Conservation (phyloP, 352 stramenopile species). For the Phytophthora capsici region DNA sequence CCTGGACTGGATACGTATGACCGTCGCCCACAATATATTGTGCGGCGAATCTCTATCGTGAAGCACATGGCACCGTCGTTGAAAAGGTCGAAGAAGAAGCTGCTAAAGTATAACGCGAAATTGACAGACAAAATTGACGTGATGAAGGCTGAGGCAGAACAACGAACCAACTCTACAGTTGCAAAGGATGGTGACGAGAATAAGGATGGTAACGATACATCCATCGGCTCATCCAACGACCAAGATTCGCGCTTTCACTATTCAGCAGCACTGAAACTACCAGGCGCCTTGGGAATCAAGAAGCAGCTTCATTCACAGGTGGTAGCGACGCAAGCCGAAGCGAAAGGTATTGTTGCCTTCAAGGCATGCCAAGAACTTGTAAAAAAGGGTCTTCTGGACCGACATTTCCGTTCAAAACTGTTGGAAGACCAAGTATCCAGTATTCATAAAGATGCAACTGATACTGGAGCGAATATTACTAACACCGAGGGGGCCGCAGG, state of each 20-base stretch:
- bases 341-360: conserved; percentile 85
- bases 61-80: conserved; percentile 52
- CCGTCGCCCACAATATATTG: conserved; percentile 73
- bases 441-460: conserved; percentile 39
- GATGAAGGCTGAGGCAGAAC: conserved; percentile 48
- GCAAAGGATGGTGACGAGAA: conserved; percentile 22
- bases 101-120: conserved; percentile 81
- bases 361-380: conserved; percentile 79
- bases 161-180: conserved; percentile 33
- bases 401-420: conserved; percentile 73
- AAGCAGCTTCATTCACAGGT: conserved; percentile 71
- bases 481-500: conserved; percentile 2
- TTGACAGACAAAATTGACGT: conserved; percentile 84
- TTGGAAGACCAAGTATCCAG: conserved; percentile 54
- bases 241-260: conserved; percentile 59
- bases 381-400: conserved; percentile 74
- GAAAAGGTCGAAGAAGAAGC: conserved; percentile 77
- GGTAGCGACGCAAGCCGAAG: conserved; percentile 62
- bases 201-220: conserved; percentile 21
- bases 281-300: conserved; percentile 62
- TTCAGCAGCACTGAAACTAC: conserved; percentile 68
- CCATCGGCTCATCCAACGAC: neutral
- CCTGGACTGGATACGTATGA: conserved; percentile 86
- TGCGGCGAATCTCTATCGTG: conserved; percentile 68
- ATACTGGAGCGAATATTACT: neutral